These are phyloP conservation scores for Ilex paraguariensis DNA, from an alignment of 305 asterid genomes.

Conservation along the genomic window DNA sequence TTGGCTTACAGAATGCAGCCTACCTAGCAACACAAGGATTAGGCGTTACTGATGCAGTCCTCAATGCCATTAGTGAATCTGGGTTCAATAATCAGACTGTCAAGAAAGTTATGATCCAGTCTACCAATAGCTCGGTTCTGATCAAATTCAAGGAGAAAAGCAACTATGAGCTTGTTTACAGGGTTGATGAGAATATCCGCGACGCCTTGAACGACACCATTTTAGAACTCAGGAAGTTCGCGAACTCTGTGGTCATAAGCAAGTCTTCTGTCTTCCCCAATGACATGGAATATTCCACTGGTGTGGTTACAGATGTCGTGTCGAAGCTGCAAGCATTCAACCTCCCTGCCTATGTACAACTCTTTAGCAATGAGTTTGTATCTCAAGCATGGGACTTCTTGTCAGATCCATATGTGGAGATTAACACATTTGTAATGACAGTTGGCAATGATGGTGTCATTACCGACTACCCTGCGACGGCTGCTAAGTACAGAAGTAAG, in stretches of 20 bases:
- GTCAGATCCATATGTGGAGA: slow-evolving; percentile 65
- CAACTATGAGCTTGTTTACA: not conserved
- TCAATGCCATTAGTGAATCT: not conserved
- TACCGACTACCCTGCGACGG: slow-evolving; percentile 68
- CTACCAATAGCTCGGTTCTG: slow-evolving; percentile 2
- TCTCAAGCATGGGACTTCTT: slow-evolving; percentile 89
- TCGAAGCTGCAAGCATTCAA: slow-evolving; percentile 46
- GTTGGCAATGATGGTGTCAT: slow-evolving; percentile 49
- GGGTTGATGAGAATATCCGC: slow-evolving; percentile 1
- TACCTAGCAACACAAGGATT: slow-evolving; percentile 5
- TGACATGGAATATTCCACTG: slow-evolving; percentile 20
- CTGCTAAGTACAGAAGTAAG: slow-evolving; percentile 78
- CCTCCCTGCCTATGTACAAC: slow-evolving; percentile 55
- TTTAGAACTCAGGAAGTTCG: slow-evolving; percentile 22
- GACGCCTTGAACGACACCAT: not conserved
- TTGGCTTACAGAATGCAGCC: slow-evolving; percentile 2
- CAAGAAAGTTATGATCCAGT: slow-evolving; percentile 4
- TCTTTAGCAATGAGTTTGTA: slow-evolving; percentile 61
- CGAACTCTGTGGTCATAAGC: slow-evolving; percentile 49
- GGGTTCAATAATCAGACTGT: not conserved
- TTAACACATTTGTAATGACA: slow-evolving; percentile 28
- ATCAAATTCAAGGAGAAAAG: not conserved
- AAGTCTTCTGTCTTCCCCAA: slow-evolving; percentile 49
- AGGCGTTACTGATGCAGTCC: not conserved
- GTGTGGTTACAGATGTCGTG: slow-evolving; percentile 35